These are phyloP conservation scores for Salvia sclarea DNA, from an alignment of 305 asterid species.

Conservation along the genomic window DNA sequence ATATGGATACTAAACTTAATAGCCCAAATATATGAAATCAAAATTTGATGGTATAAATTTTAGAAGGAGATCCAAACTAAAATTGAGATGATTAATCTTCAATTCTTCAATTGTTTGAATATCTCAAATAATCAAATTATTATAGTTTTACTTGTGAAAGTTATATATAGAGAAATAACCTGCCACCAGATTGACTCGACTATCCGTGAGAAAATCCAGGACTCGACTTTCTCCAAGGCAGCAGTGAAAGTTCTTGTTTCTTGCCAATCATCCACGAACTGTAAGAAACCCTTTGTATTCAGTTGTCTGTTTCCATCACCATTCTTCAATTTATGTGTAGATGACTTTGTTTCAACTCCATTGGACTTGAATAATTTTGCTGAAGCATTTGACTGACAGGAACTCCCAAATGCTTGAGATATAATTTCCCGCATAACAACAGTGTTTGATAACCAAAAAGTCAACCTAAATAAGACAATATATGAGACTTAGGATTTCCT, in stretches of 20 bases:
- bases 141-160: background rate
- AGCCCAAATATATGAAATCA: background rate
- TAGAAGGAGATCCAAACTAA: conserved; percentile 5
- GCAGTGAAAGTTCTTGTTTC: conserved; percentile 79
- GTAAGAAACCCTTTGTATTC: conserved; percentile 51
- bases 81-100: background rate
- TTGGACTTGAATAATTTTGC: conserved; percentile 44
- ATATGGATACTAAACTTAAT: conserved; percentile 17
- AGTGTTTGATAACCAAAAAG: conserved; percentile 86
- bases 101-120: background rate
- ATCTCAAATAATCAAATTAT: conserved; percentile 14
- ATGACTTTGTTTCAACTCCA: conserved; percentile 43
- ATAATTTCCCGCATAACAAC: conserved; percentile 82
- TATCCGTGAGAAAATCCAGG: conserved; percentile 89
- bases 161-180: conserved; percentile 48
- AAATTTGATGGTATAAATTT: conserved; percentile 12
- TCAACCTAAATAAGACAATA: conserved; percentile 50
- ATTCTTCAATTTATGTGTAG: conserved; percentile 43
- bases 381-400: conserved; percentile 61
- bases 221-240: conserved; percentile 84
- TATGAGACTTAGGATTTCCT: conserved; percentile 12
- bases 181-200: conserved; percentile 99
- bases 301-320: conserved; percentile 46
- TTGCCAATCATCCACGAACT: conserved; percentile 84
- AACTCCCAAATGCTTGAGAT: conserved; percentile 75